A percentile compares a stretch with the other conserved stretches of the same genome.
Conservation (phyloP, 352 stramenopile species). For the Phytophthora hibernalis region DNA sequence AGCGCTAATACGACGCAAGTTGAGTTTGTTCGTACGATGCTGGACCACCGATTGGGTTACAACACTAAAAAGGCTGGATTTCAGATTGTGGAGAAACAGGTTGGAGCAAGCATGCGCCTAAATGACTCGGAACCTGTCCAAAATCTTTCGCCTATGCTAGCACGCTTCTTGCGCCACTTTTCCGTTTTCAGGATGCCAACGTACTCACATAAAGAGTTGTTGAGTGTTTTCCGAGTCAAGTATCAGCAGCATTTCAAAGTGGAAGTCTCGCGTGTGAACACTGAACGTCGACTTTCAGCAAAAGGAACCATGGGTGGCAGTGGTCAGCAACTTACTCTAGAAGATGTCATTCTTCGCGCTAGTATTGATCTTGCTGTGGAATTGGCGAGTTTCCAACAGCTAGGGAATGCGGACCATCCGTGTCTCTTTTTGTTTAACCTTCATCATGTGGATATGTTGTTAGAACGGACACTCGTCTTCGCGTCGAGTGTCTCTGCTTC, state of each 20-base stretch:
- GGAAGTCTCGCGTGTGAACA: background rate
- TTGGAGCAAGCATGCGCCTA: constrained; percentile 51
- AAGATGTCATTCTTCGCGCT: constrained; percentile 60
- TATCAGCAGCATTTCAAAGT: constrained; percentile 41
- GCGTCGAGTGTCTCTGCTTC: constrained; percentile 4
- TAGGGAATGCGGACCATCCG: constrained; percentile 15
- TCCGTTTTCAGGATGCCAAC: constrained; percentile 47
- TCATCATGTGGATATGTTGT: constrained; percentile 49
- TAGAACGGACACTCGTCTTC: constrained; percentile 53
- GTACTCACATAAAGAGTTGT: constrained; percentile 54
- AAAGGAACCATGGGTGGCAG: constrained; percentile 15
- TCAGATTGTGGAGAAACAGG: constrained; percentile 36
- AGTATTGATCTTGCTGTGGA: constrained; percentile 60
- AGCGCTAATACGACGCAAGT: constrained; percentile 19
- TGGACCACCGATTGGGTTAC: constrained; percentile 55
- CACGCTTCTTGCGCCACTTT: constrained; percentile 63
- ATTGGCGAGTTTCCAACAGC: constrained; percentile 45
- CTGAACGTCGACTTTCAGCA: constrained; percentile 3
- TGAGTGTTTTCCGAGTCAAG: constrained; percentile 60
- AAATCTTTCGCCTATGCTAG: background rate
- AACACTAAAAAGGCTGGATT: constrained; percentile 43
- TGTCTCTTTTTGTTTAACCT: constrained; percentile 54
- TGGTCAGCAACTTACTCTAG: constrained; percentile 37
- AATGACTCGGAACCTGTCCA: background rate
- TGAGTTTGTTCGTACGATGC: constrained; percentile 55